Conservation (phyloP, 2,329 filamentous ascomycete genomes). For the Penicillium brevicompactum region DNA sequence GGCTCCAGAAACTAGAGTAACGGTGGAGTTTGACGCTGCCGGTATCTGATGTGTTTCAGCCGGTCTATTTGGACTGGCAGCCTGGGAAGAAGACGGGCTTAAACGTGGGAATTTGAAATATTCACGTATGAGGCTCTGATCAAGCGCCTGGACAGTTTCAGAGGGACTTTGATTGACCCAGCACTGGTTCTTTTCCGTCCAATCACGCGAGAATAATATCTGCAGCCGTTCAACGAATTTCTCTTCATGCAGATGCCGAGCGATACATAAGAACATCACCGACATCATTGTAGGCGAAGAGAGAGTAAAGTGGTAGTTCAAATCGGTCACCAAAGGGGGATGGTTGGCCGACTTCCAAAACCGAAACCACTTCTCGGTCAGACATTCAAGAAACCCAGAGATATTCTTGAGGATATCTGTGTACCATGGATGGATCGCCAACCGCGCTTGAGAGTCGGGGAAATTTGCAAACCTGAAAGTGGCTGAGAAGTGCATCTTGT, state of each 20-base stretch:
- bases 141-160: neutral
- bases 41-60: neutral
- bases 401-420: conserved; percentile 40
- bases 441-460: conserved; percentile 35
- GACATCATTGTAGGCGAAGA: conserved; percentile 5
- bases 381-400: conserved; percentile 45
- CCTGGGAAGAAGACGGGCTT: neutral
- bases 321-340: neutral
- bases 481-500: neutral
- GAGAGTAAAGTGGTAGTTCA: neutral
- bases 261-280: conserved; percentile 8
- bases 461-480: conserved; percentile 36
- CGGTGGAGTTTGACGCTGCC: neutral
- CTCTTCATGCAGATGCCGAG: neutral
- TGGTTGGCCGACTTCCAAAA: conserved; percentile 13
- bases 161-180: neutral
- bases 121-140: neutral
- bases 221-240: neutral
- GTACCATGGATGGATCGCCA: conserved; percentile 38
- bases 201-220: conserved; percentile 1
- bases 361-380: conserved; percentile 48
- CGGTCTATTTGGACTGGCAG: neutral
- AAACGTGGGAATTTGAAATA: conserved; percentile 1
- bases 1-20: neutral
- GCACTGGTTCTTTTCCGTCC: neutral